A percentile compares a stretch with the other conserved stretches of the same genome.
Evolutionary conservation across 2,329 filamentous ascomycete species (phyloP).

Genomic region (Lasiodiplodia sp.): DNA sequence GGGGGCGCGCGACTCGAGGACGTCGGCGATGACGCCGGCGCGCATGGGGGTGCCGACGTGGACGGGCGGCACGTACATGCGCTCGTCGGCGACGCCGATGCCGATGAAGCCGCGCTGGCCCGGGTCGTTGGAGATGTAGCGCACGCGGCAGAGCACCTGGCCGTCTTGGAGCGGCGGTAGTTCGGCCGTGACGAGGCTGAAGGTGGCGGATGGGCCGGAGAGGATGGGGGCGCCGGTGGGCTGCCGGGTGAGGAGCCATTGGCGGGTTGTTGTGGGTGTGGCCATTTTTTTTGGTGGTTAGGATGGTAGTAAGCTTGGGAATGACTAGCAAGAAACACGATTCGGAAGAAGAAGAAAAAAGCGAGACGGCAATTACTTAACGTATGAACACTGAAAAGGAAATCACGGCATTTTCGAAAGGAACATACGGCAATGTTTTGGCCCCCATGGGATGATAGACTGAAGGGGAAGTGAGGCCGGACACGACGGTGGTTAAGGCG

Average conservation of each 20-base stretch:
- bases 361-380: not conserved
- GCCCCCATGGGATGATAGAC: not conserved
- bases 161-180: conserved; percentile 45
- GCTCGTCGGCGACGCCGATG: conserved; percentile 53
- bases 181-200: conserved; percentile 46
- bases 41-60: conserved; percentile 74
- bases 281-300: not conserved
- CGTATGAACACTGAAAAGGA: not conserved
- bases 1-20: conserved; percentile 65
- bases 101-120: conserved; percentile 62
- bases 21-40: conserved; percentile 65
- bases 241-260: conserved; percentile 55
- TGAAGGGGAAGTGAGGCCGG: not conserved
- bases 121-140: conserved; percentile 61
- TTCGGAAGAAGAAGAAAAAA: not conserved
- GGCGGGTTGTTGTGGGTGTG: conserved; percentile 38
- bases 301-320: not conserved
- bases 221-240: conserved; percentile 47
- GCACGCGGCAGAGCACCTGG: conserved; percentile 56
- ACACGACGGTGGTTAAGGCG: not conserved
- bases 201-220: conserved; percentile 48
- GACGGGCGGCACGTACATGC: conserved; percentile 73
- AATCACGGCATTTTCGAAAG: not conserved
- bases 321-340: not conserved
- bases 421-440: not conserved